Conservation (phyloP, 768 basidiomycete species). For the Tylopilus subfusipes region DNA sequence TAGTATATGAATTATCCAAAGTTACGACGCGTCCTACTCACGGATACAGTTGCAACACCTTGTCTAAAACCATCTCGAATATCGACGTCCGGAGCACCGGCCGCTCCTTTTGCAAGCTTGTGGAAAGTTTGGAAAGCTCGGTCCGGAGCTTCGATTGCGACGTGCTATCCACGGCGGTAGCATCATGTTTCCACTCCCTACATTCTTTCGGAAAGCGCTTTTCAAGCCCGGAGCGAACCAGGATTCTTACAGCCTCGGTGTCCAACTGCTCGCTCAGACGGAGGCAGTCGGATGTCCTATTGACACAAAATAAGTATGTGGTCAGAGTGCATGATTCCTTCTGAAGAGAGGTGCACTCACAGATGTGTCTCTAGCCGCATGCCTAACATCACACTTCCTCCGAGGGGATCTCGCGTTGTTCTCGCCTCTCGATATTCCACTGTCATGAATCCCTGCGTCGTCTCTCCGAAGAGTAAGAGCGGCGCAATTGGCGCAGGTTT, state of each 20-base stretch:
- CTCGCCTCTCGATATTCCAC: conserved; percentile 21
- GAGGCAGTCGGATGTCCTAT: conserved; percentile 26
- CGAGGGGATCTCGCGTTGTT: not conserved
- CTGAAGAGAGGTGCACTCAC: conserved; percentile 10
- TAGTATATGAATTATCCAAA: not conserved
- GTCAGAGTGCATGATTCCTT: not conserved
- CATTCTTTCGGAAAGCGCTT: conserved; percentile 26
- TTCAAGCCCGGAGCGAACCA: conserved; percentile 29
- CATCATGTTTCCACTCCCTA: conserved; percentile 21
- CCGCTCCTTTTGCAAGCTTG: conserved; percentile 4
- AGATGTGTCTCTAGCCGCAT: conserved; percentile 17
- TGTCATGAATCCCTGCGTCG: conserved; percentile 39
- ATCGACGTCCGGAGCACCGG: conserved; percentile 14
- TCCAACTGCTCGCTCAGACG: conserved; percentile 22
- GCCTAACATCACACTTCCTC: not conserved
- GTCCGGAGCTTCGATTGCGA: rapidly evolving
- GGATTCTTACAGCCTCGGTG: conserved; percentile 24
- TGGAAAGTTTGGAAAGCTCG: not conserved
- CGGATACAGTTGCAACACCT: conserved; percentile 22
- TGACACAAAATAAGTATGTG: not conserved
- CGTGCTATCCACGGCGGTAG: not conserved
- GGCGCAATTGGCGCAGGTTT: conserved; percentile 19
- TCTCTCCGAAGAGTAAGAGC: conserved; percentile 39
- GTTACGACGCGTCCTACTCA: conserved; percentile 3
- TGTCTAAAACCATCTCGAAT: conserved; percentile 26